Evolutionary conservation across 2,329 filamentous ascomycete genomes (phyloP), one percentile per base, ranked within the genome.

Genomic region (Helminthosporium solani): DNA sequence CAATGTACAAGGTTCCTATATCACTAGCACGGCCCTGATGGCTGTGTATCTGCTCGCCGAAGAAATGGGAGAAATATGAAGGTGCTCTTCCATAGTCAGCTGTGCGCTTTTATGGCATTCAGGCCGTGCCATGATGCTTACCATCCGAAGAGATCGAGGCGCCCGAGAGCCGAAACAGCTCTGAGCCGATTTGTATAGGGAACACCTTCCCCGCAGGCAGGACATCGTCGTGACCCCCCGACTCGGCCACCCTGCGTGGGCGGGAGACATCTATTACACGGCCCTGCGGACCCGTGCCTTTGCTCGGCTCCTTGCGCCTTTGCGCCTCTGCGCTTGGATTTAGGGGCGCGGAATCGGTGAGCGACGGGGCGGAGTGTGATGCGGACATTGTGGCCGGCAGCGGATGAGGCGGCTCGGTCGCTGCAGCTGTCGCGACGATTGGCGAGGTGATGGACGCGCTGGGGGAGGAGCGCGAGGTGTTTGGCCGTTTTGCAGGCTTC

Each of bases 21-120:
- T 73, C 75, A 33, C 71, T 71, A 44, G 83, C 78, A 47, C 80
- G 80, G 45, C 79, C 78, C 49, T 83, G 79, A 39, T 80, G 85
- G 56, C 77, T 73, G 46, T 81, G 79, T 33, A 96, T 72, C 72
- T 96, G 91, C 60, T 88, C 88, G 57, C 85, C 79, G 70, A 97
- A 97, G 75, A 94, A 96, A 58, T 90, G 86, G 16, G 92, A 95
- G 73, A 97, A 96, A 71, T 96, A 96, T 40, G 91, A 96, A 47
- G 92, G 92, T 63, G 90, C 92, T 95, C 73, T 76, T 75, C 66
- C 69, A 72, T 64, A 74, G 66, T 83, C 70, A 82, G 76, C 62
- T 49, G 50, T 42, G 40, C 42, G 14, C 35, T 44, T 33, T 43
- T 7, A 19, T 33, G 20, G 20, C 7, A n/a, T 39, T 19, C 19